Base-by-base conservation (phyloP, 2,329 filamentous ascomycete species). In the Talaromyces sp. region DNA sequence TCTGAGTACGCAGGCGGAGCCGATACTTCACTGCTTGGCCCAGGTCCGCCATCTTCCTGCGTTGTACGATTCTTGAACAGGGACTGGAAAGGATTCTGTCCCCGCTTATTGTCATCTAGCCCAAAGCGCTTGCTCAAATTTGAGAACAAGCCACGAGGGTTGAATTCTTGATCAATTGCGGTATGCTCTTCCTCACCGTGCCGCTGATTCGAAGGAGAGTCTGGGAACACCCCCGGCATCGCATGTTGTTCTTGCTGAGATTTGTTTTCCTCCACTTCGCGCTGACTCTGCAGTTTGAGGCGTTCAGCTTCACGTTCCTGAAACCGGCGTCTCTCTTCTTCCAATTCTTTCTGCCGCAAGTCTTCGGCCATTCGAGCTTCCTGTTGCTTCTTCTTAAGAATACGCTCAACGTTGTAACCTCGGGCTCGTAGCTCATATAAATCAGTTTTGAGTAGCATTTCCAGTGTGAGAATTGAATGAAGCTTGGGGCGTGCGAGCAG, bases 381-480 rank as follows among this genome's bases (percentile, higher is more conserved):
- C 2, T 91, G 91, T 22, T 90, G 92, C 79, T 96, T 96, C 62
- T 90, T 90, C 43, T 92, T 87, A 24, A 99, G 83, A 67, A 99
- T 98, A 59, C 95, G 90, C 73, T 97, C 92, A 45, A 99, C 95
- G 70, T 99, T 98, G 82, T 97, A 98, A 1, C 95, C 95, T 68
- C 95, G 92, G 66, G 88, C 88, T 71, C 92, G 89, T 47, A 99
- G 81, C 60, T 93, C 89, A 56, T 90, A 85, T 27, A 99, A 83
- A 70, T 94, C 92, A 9, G 95, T 88, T 65, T 91, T 94, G 43
- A 99, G 81, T 68, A 99, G 90, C 62, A 92, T 93, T 77, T 98
- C 95, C 64, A 99, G 87, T 62, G 95, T 94, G 64, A 97, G 85
- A 63, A 92, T 92, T 2, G 94, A 93, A 73, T 96, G 91, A 72